These are phyloP conservation scores for Musa troglodytarum DNA, from an alignment of 176 grass and related monocot genomes.

Conservation along the genomic window DNA sequence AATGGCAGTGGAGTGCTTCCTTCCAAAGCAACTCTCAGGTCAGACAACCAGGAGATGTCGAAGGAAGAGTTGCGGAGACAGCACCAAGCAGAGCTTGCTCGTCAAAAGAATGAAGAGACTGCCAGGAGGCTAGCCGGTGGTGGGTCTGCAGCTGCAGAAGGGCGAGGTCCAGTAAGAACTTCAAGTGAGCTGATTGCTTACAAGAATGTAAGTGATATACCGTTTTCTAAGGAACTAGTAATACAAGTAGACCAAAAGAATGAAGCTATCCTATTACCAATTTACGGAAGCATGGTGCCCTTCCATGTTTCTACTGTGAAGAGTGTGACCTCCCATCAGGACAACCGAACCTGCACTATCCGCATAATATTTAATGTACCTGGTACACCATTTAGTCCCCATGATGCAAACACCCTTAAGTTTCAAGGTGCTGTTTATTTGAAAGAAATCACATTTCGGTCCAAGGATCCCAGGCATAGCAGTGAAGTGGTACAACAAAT, in stretches of 20 bases:
- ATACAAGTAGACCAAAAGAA: slow-evolving; percentile 86
- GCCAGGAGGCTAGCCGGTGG: slow-evolving; percentile 54
- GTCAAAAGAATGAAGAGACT: slow-evolving; percentile 79
- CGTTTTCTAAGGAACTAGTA: slow-evolving; percentile 45
- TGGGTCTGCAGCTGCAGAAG: slow-evolving; percentile 47
- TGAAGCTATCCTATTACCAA: slow-evolving; percentile 76
- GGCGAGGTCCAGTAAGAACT: slow-evolving; percentile 32
- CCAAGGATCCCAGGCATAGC: slow-evolving; percentile 69
- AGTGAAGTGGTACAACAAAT: slow-evolving; percentile 86
- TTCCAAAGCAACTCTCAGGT: slow-evolving; percentile 58
- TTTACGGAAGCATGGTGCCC: slow-evolving; percentile 76
- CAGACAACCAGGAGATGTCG: slow-evolving; percentile 67
- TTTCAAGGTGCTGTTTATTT: slow-evolving; percentile 58
- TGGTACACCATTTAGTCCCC: slow-evolving; percentile 67
- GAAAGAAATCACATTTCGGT: slow-evolving; percentile 81
- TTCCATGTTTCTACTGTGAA: slow-evolving; percentile 94
- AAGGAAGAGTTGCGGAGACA: slow-evolving; percentile 81
- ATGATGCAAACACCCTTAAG: slow-evolving; percentile 56
- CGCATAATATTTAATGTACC: slow-evolving; percentile 83
- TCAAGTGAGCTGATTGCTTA: slow-evolving; percentile 73
- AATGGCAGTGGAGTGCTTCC: slow-evolving; percentile 23
- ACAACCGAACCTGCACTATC: slow-evolving; percentile 65
- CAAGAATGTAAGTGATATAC: slow-evolving; percentile 66
- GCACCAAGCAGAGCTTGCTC: slow-evolving; percentile 79
- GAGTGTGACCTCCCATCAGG: slow-evolving; percentile 66